Percentiles rank a stretch among this genome's conserved stretches.
Evolutionary conservation across 1,284 basidiomycete species (phyloP).

Genomic region (Papiliotrema laurentii): DNA sequence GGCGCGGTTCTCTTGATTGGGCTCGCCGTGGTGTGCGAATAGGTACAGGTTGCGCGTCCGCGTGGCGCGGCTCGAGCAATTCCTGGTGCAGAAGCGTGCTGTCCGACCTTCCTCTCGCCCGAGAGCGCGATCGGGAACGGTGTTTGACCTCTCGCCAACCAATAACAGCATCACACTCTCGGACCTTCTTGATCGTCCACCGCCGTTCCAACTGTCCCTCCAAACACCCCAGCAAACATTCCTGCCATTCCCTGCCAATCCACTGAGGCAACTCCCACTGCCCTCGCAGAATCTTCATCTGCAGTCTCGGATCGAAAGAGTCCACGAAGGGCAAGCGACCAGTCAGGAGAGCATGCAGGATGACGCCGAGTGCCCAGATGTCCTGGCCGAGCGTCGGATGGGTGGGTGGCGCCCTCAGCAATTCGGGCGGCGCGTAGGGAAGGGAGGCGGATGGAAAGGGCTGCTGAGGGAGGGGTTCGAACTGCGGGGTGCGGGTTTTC

Average conservation of each 20-base stretch:
- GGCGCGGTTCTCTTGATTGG: constrained; percentile 1
- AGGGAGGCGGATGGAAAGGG: constrained; percentile 74
- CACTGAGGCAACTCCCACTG: constrained; percentile 52
- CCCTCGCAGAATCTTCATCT: constrained; percentile 85
- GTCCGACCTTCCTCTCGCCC: neutral
- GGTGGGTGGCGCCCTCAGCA: constrained; percentile 54
- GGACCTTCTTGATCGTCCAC: constrained; percentile 71
- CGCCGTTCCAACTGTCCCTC: constrained; percentile 57
- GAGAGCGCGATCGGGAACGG: constrained; percentile 1
- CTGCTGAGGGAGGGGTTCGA: constrained; percentile 11
- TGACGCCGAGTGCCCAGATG: constrained; percentile 86
- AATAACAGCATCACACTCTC: constrained; percentile 71
- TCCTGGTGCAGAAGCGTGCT: neutral
- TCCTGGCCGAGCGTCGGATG: constrained; percentile 61
- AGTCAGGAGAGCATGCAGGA: constrained; percentile 75
- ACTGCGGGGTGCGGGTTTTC: constrained; percentile 1
- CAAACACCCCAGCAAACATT: constrained; percentile 70
- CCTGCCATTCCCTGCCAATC: constrained; percentile 65
- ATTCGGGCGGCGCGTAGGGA: constrained; percentile 80
- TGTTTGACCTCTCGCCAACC: constrained; percentile 59
- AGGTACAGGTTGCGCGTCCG: neutral
- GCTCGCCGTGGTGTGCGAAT: constrained; percentile 5
- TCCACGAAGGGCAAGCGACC: constrained; percentile 79
- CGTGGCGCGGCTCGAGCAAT: neutral
- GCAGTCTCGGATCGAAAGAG: constrained; percentile 79